Evolutionary conservation across 331 rosid species (phyloP).

Genomic region (Rhamnella rubrinervis): DNA sequence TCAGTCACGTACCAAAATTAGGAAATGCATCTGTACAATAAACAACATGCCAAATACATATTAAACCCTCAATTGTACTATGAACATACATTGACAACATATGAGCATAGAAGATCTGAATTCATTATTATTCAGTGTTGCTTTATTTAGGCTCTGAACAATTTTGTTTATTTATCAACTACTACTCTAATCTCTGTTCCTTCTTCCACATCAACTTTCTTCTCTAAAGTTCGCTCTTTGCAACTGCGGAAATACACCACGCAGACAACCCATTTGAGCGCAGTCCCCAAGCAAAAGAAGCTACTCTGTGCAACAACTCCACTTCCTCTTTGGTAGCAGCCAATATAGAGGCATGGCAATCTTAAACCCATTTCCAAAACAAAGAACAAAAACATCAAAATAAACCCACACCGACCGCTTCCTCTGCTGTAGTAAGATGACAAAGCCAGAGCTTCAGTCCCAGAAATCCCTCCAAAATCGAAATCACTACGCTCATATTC

Average conservation of each 20-base stretch:
- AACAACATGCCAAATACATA: no score
- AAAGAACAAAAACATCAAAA: constrained; percentile 46
- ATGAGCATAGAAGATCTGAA: neutral
- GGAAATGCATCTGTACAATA: no score
- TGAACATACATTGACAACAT: neutral
- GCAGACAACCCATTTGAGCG: constrained; percentile 55
- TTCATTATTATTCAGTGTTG: neutral
- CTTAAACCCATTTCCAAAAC: constrained; percentile 35
- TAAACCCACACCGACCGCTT: constrained; percentile 29
- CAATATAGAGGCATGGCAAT: constrained; percentile 23
- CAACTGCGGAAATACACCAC: constrained; percentile 47
- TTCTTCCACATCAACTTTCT: constrained; percentile 37
- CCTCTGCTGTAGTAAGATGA: constrained; percentile 40
- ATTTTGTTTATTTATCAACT: neutral
- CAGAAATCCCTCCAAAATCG: constrained; percentile 44
- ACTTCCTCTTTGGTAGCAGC: constrained; percentile 34
- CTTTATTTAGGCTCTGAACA: neutral
- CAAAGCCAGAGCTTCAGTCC: constrained; percentile 39
- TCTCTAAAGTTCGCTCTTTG: constrained; percentile 34
- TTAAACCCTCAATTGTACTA: no score
- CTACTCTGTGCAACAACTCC: constrained; percentile 39
- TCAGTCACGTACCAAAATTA: no score
- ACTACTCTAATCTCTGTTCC: constrained; percentile 16
- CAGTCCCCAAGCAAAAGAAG: constrained; percentile 32
- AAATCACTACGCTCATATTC: constrained; percentile 58